Evolutionary conservation across 169 alveolate genomes (phyloP).

Genomic region (Cryptosporidium ubiquitum): DNA sequence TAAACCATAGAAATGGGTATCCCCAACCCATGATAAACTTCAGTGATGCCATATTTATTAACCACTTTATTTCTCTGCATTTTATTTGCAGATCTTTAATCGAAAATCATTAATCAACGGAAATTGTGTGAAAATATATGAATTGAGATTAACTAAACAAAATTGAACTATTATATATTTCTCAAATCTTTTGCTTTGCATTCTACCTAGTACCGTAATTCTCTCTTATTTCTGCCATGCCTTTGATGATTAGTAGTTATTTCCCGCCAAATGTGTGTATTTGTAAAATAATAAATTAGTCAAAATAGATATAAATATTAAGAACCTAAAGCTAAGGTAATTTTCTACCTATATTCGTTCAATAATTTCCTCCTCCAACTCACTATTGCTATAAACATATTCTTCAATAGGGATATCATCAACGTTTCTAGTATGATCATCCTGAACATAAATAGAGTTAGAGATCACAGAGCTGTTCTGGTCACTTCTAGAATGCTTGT

Average conservation of each 20-base stretch:
- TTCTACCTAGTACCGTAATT: background rate
- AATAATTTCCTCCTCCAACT: constrained; percentile 54
- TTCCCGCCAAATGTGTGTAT: background rate
- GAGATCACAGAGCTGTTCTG: constrained; percentile 16
- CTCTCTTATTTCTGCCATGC: background rate
- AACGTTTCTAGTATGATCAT: constrained; percentile 4
- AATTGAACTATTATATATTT: background rate
- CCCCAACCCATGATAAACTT: constrained; percentile 40
- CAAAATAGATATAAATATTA: background rate
- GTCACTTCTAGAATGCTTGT: constrained; percentile 5
- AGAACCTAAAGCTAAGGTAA: background rate
- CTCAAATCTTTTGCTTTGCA: background rate
- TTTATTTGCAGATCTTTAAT: background rate
- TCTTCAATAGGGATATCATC: constrained; percentile 57
- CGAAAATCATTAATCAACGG: background rate
- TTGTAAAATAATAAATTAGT: background rate
- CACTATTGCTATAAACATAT: constrained; percentile 59
- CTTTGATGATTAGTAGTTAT: background rate
- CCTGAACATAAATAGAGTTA: constrained; percentile 3
- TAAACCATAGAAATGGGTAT: constrained; percentile 40
- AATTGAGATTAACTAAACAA: no score
- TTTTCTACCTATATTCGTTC: constrained; percentile 19
- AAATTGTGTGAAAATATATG: no score
- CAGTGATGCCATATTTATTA: background rate
- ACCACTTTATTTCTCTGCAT: background rate